Percentiles rank a stretch among this genome's conserved stretches.
Conservation (phyloP, 2,329 filamentous ascomycete genomes). For the Coleophoma crateriformis region DNA sequence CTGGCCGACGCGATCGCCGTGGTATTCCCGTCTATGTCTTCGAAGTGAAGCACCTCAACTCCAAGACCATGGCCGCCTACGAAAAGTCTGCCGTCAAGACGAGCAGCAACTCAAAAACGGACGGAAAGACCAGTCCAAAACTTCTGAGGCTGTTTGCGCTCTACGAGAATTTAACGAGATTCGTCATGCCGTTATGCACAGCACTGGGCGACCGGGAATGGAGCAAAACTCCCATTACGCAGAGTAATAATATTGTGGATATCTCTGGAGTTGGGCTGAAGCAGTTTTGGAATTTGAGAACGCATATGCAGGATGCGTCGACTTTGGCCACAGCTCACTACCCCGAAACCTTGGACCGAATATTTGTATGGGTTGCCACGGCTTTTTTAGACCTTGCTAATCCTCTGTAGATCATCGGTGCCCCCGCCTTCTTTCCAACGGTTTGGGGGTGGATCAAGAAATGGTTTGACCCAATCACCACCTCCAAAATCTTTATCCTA, state of each 20-base stretch:
- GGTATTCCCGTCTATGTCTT: slow-evolving; percentile 92
- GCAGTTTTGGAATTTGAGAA: slow-evolving; percentile 94
- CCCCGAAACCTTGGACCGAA: slow-evolving; percentile 85
- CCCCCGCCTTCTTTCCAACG: slow-evolving; percentile 84
- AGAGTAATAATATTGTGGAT: slow-evolving; percentile 93
- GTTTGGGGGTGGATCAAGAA: slow-evolving; percentile 94
- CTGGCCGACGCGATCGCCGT: slow-evolving; percentile 80
- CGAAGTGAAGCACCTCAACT: slow-evolving; percentile 77
- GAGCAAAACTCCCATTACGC: slow-evolving; percentile 79
- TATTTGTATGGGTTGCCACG: slow-evolving; percentile 41
- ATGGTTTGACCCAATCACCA: slow-evolving; percentile 92
- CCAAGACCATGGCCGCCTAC: slow-evolving; percentile 75
- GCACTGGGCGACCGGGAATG: slow-evolving; percentile 66
- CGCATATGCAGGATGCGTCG: slow-evolving; percentile 89
- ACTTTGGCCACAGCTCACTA: slow-evolving; percentile 88
- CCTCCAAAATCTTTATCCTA: slow-evolving; percentile 94
- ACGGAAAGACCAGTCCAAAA: slow-evolving; percentile 65
- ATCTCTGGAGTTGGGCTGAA: slow-evolving; percentile 81
- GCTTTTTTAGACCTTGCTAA: slow-evolving; percentile 2
- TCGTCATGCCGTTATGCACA: slow-evolving; percentile 80
- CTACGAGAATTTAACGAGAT: slow-evolving; percentile 88
- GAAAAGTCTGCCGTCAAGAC: slow-evolving; percentile 55
- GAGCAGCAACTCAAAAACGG: slow-evolving; percentile 55
- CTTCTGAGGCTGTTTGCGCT: slow-evolving; percentile 84
- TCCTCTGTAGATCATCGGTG: slow-evolving; percentile 66